Base-by-base conservation (phyloP, 352 stramenopile species). In the Pythium brassicae region DNA sequence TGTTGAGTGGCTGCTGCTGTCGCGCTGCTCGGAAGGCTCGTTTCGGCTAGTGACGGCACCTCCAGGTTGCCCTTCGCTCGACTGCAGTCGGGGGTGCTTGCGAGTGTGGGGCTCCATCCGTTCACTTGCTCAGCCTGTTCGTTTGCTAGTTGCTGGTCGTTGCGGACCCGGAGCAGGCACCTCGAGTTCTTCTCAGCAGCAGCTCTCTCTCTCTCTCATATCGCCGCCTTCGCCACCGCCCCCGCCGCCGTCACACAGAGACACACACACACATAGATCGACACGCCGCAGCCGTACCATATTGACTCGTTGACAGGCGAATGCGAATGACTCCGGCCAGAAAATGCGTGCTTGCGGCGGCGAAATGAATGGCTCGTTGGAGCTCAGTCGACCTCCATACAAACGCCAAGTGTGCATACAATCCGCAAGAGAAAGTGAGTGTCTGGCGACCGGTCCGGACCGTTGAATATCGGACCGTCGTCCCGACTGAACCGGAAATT, bases 251-350 rank as follows among this genome's bases (percentile, higher is more conserved):
- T 4, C 43, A 29, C 37, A 34, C 29, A 57, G 5, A 50, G 32
- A 37, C 17, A 47, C 32, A 55, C 14, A 53, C 34, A 61, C 12
- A 37, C 8, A 29, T 23, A 27, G 44, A 61, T 50, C 20, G 39
- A 53, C 59, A 44, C 15, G 29, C 29, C 4, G 40, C 65, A 42
- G 61, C 52, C 80, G 86, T 89, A 92, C 81, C 81, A 92, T 92
- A 86, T 92, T 88, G 78, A 92, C 81, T 89, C 84, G 79, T 78
- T 80, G 78, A 88, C 86, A 83, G 80, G 81, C 78, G 78, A 92
- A 92, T 89, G 81, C 78, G 78, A 89, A 86, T 89, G 78, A 71
- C 65, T 37, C 63, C 46, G 26, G 61, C 19, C 62, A 59, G 50
- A 66, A 61, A 71, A 63, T 57, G 34, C 26, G 43, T 25, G 49